Conservation (phyloP, 805 yeast species). For the Blastobotrys americana region DNA sequence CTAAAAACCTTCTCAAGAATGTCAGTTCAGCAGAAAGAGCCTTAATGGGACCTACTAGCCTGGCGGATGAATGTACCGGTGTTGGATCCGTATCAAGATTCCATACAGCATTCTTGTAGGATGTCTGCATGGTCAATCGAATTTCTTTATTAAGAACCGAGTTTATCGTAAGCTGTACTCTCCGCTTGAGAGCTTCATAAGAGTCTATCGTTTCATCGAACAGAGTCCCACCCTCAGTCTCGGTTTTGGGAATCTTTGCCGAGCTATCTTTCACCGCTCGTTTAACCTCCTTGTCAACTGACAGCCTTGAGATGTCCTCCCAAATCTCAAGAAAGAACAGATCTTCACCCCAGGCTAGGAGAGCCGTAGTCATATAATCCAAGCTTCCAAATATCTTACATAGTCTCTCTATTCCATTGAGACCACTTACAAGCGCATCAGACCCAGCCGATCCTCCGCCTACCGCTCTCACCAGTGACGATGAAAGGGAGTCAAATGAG, state of each 20-base stretch:
- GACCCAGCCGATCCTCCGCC: conserved; percentile 29
- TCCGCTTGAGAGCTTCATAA: conserved; percentile 30
- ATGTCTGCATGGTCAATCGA: conserved; percentile 33
- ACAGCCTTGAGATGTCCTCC: conserved; percentile 29
- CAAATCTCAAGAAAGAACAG: conserved; percentile 38
- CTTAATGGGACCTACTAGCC: conserved; percentile 25
- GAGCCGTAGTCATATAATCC: conserved; percentile 33
- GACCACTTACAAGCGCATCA: conserved; percentile 27
- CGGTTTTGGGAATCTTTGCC: conserved; percentile 17
- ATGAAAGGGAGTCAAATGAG: conserved; percentile 37
- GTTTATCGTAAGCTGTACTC: conserved; percentile 28
- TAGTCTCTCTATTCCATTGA: conserved; percentile 35
- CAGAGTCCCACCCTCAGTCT: conserved; percentile 33
- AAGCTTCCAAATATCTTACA: conserved; percentile 35
- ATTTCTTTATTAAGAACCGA: conserved; percentile 25
- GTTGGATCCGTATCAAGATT: conserved; percentile 6
- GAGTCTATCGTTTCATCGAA: conserved; percentile 39
- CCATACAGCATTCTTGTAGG: conserved; percentile 33
- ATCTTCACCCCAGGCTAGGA: conserved; percentile 40
- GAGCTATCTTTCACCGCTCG: conserved; percentile 5
- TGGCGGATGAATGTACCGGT: conserved; percentile 18
- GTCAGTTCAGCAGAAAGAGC: conserved; percentile 26
- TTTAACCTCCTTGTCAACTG: conserved; percentile 7
- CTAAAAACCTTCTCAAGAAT: conserved; percentile 29
- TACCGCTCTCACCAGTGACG: conserved; percentile 32